These are phyloP conservation scores for Cruciata laevipes DNA, from an alignment of 257 asterid genomes.

Conservation along the genomic window DNA sequence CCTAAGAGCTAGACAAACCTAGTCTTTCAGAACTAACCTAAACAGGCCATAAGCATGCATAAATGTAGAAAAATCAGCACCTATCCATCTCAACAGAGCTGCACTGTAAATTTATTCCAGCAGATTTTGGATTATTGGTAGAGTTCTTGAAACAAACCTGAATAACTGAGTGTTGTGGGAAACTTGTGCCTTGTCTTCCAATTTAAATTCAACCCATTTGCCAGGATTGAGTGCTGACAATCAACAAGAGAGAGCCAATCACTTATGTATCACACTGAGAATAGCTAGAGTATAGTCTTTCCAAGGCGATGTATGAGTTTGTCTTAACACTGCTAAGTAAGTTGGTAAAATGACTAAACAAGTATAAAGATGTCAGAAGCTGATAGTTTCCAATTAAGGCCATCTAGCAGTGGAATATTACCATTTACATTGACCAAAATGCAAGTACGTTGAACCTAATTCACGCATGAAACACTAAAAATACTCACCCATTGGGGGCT, in stretches of 20 bases:
- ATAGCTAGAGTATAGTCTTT: background rate
- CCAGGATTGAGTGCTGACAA: constrained; percentile 78
- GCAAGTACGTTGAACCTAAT: background rate
- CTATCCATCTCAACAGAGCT: background rate
- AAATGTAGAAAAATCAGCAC: background rate
- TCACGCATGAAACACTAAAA: constrained; percentile 5
- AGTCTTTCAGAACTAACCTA: background rate
- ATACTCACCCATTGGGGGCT: constrained; percentile 51
- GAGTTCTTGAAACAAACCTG: constrained; percentile 39
- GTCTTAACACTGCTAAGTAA: background rate
- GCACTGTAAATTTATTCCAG: background rate
- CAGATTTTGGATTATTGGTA: background rate
- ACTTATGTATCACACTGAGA: background rate
- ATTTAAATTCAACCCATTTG: constrained; percentile 85
- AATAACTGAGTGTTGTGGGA: constrained; percentile 87
- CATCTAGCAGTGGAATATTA: background rate
- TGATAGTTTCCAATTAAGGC: background rate
- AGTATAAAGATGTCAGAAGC: background rate
- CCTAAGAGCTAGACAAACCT: background rate
- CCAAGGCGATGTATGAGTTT: background rate
- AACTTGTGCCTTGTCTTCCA: constrained; percentile 84
- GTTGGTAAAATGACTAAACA: background rate
- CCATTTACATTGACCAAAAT: background rate
- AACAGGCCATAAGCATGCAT: background rate
- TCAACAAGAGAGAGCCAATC: constrained; percentile 15